Base-by-base conservation (phyloP, 2,329 filamentous ascomycete genomes). In the Xylaria sp. region DNA sequence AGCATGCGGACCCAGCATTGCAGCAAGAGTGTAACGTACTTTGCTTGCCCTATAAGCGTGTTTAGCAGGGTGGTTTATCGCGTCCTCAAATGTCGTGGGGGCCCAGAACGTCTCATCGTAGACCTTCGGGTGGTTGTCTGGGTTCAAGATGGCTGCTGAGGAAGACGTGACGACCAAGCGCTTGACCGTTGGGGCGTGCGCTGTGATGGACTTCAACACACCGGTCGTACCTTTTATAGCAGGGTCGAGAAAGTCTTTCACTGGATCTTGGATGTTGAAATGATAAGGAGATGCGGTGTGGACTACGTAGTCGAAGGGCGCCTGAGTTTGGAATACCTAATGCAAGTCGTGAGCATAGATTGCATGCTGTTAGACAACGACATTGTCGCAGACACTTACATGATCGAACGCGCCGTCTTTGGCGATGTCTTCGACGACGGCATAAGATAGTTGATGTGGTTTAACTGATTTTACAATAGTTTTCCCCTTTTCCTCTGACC, bases 221-320 rank as follows among this genome's bases (percentile, higher is more conserved):
- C 83, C 82, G 0, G 79, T 79, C 0, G 85, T 87, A 10, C 86
- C 86, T 18, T 84, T 82, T 54, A 90, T 82, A 6, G 87, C 87
- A 0, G 87, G 87, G 55, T 87, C 82, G 10, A 89, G 80, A 27
- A 89, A 81, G 51, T 86, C 84, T 21, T 76, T 79, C 10, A 80
- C 75, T 5, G 80, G 80, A 65, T 84, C 82, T 2, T 87, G 85
- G 55, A 90, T 85, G 58, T 89, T 88, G 77, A 90, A 87, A 74
- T 92, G 90, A 82, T 92, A 94, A 0, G 93, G 92, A 0, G 87
- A 90, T 1, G 92, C 91, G 5, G 91, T 93, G 78, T 93, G 91
- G 60, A 93, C 84, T 58, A 95, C 91, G 54, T 87, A 90, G 74
- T 93, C 90, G 70, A 95, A 92, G 0, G 89, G 87, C 0, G 80